Evolutionary conservation across 805 yeast species (phyloP).

Genomic region (Kodamaea sagamina): DNA sequence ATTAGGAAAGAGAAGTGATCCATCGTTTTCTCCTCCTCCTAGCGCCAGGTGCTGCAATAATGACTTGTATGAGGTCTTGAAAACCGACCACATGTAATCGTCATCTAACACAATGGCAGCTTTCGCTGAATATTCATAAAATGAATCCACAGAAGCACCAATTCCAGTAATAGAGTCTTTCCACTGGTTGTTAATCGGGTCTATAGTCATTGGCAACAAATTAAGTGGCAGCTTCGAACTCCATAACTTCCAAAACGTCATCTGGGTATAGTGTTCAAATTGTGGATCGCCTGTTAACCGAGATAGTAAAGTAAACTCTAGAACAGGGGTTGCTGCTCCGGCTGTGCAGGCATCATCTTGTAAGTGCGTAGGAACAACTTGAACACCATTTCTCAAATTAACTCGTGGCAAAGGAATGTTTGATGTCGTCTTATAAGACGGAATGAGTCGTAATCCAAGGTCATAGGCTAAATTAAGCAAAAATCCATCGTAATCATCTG

Average conservation of each 20-base stretch:
- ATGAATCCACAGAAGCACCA: slow-evolving; percentile 91
- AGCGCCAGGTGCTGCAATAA: slow-evolving; percentile 46
- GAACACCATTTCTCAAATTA: slow-evolving; percentile 59
- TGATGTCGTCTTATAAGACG: slow-evolving; percentile 65
- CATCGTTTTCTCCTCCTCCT: slow-evolving; percentile 25
- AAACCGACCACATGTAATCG: slow-evolving; percentile 61
- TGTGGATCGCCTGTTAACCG: slow-evolving; percentile 70
- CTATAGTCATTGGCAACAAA: slow-evolving; percentile 76
- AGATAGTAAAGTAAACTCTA: slow-evolving; percentile 79
- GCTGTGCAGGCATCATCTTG: slow-evolving; percentile 78
- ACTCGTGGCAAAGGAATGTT: slow-evolving; percentile 81
- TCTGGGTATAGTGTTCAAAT: slow-evolving; percentile 62
- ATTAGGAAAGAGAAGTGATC: slow-evolving; percentile 52
- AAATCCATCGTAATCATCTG: slow-evolving; percentile 62
- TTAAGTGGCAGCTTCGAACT: slow-evolving; percentile 57
- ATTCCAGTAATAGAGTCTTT: slow-evolving; percentile 67
- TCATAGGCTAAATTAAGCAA: slow-evolving; percentile 72
- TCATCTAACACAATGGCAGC: slow-evolving; percentile 67
- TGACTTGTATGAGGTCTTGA: slow-evolving; percentile 55
- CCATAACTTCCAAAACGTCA: slow-evolving; percentile 75
- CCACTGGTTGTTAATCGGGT: slow-evolving; percentile 58
- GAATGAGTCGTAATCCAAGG: slow-evolving; percentile 67
- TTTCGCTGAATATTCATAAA: slow-evolving; percentile 85
- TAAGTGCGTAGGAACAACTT: slow-evolving; percentile 42
- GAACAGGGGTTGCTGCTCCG: slow-evolving; percentile 80